Percentiles rank a stretch among this genome's conserved stretches.
These are phyloP conservation scores for Xylariaceae sp. DNA, from an alignment of 2,329 filamentous ascomycete species.

Conservation along the genomic window DNA sequence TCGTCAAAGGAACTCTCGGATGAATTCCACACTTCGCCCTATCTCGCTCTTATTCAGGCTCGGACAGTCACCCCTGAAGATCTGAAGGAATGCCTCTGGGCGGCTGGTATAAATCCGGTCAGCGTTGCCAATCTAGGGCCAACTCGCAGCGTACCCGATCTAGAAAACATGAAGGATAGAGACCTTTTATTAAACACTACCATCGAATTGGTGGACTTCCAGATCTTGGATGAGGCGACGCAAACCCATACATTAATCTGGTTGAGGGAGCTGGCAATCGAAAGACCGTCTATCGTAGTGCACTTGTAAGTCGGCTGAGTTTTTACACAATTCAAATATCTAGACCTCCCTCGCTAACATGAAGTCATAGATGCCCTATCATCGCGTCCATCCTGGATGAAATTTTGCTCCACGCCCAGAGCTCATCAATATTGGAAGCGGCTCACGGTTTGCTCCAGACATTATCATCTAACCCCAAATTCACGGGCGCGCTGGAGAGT, in stretches of 20 bases:
- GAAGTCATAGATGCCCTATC: slow-evolving; percentile 51
- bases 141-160: slow-evolving; percentile 46
- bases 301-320: slow-evolving; percentile 54
- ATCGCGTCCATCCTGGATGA: slow-evolving; percentile 63
- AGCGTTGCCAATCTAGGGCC: slow-evolving; percentile 45
- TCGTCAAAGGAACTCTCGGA: slow-evolving; percentile 35
- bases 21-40: slow-evolving; percentile 53
- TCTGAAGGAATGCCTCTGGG: slow-evolving; percentile 64
- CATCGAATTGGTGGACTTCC: slow-evolving; percentile 68
- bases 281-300: slow-evolving; percentile 58
- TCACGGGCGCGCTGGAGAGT: slow-evolving; percentile 51
- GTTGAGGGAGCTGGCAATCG: slow-evolving; percentile 59
- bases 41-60: slow-evolving; percentile 62
- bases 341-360: slow-evolving; percentile 27
- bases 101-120: slow-evolving; percentile 55
- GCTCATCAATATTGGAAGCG: slow-evolving; percentile 59
- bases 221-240: slow-evolving; percentile 63
- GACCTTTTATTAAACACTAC: slow-evolving; percentile 65
- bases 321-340: background rate
- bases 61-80: slow-evolving; percentile 61
- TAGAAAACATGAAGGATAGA: slow-evolving; percentile 57
- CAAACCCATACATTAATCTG: slow-evolving; percentile 62
- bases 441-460: slow-evolving; percentile 64
- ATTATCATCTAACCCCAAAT: slow-evolving; percentile 57
- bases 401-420: slow-evolving; percentile 65